Base-by-base conservation (phyloP, 768 basidiomycete genomes). In the Auricularia auricula-judae region DNA sequence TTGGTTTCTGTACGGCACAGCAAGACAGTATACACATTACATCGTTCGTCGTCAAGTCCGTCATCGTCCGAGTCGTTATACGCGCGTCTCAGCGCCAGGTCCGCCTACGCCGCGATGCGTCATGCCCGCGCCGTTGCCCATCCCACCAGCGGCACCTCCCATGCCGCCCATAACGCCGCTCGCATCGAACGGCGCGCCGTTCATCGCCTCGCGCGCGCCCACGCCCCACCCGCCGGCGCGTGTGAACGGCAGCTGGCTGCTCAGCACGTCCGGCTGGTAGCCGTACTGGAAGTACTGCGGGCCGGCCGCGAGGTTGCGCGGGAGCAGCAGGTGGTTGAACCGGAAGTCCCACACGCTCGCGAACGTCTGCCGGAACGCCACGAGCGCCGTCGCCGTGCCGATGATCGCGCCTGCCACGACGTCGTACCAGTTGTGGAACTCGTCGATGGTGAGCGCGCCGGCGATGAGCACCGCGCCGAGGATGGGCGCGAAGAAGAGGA, bases 351-450 rank as follows among this genome's bases (percentile, higher is more conserved):
- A 79, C 53, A 83, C 72, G 23, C 82, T 74, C 0, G 82, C 84
- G 69, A 84, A 86, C 0, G 81, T 84, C 68, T 81, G 80, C 12
- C 82, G 78, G 73, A 79, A 85, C 4, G 82, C 80, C 43, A 82
- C 78, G 39, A 84, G 69, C 0, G 84, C 83, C 23, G 75, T 78
- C 59, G 74, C 70, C 18, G 74, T 77, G 3, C 84, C 82, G 36
- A 83, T 85, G 62, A 81, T 14, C 1, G 74, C 81, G 35, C 84
- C 84, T 16, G 76, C 82, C 3, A 84, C 53, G 65, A 82, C 78
- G 70, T 86, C 85, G 70, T 82, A 82, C 81, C 81, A 83, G 70
- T 84, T 80, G 70, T 85, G 82, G 69, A 67, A 79, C 74, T 83
- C 78, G 70, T 86, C 84, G 44, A 85, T 81, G 2, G 82, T 84